Evolutionary conservation across 2,329 filamentous ascomycete genomes (phyloP).

Genomic region (Trichophyton rubrum): DNA sequence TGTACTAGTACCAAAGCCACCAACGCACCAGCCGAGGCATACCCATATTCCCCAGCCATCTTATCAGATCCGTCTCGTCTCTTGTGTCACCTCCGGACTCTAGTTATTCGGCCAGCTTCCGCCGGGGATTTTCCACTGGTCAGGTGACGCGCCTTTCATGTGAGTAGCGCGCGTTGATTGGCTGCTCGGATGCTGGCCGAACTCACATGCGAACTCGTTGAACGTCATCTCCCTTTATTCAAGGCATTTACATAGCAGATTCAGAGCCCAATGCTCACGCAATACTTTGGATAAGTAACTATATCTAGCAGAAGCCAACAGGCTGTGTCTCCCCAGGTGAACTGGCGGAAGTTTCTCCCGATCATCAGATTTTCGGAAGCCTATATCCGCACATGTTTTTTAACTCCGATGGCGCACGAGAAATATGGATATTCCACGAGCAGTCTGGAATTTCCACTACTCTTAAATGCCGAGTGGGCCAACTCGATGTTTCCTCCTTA

Average conservation of each 20-base stretch:
- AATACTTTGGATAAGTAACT: background rate
- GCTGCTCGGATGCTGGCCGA: slow-evolving; percentile 3
- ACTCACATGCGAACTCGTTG: background rate
- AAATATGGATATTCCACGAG: background rate
- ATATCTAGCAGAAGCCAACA: background rate
- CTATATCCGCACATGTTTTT: background rate
- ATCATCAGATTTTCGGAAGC: background rate
- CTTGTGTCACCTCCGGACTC: background rate
- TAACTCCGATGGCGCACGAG: background rate
- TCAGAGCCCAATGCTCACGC: background rate
- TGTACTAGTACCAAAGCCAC: background rate
- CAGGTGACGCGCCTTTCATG: slow-evolving; percentile 4
- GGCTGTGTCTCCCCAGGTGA: background rate
- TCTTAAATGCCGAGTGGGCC: background rate
- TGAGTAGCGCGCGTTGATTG: slow-evolving; percentile 2
- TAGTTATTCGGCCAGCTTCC: background rate
- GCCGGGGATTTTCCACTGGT: background rate
- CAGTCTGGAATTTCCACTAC: background rate
- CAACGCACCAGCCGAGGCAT: background rate
- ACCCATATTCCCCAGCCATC: background rate
- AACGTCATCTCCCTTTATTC: background rate
- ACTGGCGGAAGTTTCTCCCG: background rate
- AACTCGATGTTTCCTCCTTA: background rate
- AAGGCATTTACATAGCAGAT: background rate
- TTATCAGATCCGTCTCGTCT: background rate